phyloP scores from a whole-genome alignment of 2,329 filamentous ascomycete genomes.

The Neofusicoccum ribis region DNA sequence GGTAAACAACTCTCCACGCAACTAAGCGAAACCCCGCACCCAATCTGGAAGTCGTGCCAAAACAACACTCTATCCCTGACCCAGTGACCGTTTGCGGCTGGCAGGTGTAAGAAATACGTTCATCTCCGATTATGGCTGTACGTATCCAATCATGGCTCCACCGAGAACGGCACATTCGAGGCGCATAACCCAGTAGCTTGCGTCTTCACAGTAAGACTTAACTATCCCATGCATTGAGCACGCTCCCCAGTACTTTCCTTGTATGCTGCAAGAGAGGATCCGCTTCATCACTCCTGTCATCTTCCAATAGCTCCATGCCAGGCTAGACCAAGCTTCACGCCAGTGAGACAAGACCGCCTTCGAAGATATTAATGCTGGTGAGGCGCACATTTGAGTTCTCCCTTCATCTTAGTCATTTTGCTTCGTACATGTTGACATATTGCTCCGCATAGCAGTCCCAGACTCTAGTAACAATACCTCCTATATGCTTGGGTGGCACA shows the following conservation, averaged over 20 bases:
- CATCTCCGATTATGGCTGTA: background rate
- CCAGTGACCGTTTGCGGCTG: background rate
- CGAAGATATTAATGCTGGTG: constrained; percentile 39
- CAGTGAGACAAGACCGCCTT: constrained; percentile 42
- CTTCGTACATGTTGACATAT: constrained; percentile 35
- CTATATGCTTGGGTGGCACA: constrained; percentile 54
- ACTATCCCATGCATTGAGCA: background rate
- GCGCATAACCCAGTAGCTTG: background rate
- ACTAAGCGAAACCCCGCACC: constrained; percentile 15
- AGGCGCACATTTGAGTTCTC: constrained; percentile 66
- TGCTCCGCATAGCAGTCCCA: constrained; percentile 59
- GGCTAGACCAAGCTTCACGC: constrained; percentile 40
- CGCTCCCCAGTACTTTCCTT: background rate
- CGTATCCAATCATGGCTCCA: background rate
- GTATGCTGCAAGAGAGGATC: background rate
- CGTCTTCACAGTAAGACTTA: background rate
- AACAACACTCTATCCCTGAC: constrained; percentile 3
- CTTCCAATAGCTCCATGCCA: constrained; percentile 42
- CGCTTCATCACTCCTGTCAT: background rate
- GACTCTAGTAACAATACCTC: constrained; percentile 54
- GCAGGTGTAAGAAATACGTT: background rate
- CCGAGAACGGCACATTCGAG: background rate
- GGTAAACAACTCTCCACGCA: constrained; percentile 11
- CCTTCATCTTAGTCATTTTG: constrained; percentile 24
- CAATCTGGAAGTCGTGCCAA: background rate